Conservation (phyloP, 495 filamentous ascomycete genomes). For the Neurospora discreta region DNA sequence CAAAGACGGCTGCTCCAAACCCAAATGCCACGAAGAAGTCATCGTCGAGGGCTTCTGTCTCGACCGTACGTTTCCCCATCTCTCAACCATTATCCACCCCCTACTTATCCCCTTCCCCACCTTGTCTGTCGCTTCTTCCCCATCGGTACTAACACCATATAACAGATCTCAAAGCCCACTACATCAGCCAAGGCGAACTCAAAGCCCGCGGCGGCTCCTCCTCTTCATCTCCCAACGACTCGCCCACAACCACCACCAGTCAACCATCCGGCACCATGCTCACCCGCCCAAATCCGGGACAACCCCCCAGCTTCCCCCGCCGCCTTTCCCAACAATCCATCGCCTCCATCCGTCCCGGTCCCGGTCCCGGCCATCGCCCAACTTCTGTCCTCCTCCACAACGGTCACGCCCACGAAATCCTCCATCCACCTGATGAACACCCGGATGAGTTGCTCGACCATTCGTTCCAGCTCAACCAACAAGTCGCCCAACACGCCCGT, state of each 20-base stretch:
- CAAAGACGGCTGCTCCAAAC: slow-evolving; percentile 10
- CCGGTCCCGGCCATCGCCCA: neutral
- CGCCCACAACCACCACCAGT: neutral
- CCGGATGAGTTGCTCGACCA: neutral
- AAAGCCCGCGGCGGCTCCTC: neutral
- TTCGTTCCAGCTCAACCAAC: neutral
- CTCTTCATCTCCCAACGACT: neutral
- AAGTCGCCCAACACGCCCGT: no score
- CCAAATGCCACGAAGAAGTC: slow-evolving; percentile 9
- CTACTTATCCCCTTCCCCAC: neutral
- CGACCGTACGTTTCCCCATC: slow-evolving; percentile 7
- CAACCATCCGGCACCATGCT: neutral
- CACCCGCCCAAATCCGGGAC: neutral
- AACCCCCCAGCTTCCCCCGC: neutral
- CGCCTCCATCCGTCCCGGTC: neutral
- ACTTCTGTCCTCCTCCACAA: neutral
- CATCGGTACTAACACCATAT: neutral
- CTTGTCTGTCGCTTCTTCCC: neutral
- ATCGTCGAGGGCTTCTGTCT: slow-evolving; percentile 14
- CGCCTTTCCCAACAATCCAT: neutral
- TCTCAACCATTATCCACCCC: neutral
- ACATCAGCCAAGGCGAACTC: slow-evolving; percentile 13
- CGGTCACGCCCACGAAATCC: neutral
- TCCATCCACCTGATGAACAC: neutral
- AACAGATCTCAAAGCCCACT: slow-evolving; percentile 17